Evolutionary conservation across 2,329 filamentous ascomycete genomes (phyloP).

Genomic region (Aspergillus thermomutatus): DNA sequence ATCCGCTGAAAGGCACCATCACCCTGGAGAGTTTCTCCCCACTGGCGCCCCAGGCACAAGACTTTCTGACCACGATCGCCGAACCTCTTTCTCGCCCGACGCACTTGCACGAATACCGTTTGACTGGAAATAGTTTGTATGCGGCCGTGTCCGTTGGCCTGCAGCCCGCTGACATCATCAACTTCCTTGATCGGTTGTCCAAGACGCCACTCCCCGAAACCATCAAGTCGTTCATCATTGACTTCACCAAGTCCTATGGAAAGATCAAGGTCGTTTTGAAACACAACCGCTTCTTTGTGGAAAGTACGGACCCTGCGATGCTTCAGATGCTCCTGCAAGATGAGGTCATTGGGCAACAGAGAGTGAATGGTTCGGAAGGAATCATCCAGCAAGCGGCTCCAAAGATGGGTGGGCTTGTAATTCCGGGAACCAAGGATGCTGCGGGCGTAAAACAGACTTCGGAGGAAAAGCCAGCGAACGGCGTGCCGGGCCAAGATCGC

Average conservation of each 20-base stretch:
- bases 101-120: slow-evolving; percentile 87
- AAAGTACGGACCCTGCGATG: slow-evolving; percentile 83
- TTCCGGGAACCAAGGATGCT: slow-evolving; percentile 90
- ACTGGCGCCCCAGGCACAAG: slow-evolving; percentile 79
- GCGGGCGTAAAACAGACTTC: slow-evolving; percentile 76
- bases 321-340: slow-evolving; percentile 85
- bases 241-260: slow-evolving; percentile 84
- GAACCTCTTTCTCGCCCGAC: slow-evolving; percentile 87
- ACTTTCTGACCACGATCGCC: slow-evolving; percentile 93
- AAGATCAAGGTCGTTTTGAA: slow-evolving; percentile 95
- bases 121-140: slow-evolving; percentile 91
- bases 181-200: slow-evolving; percentile 79
- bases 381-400: slow-evolving; percentile 79
- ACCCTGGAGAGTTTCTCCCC: slow-evolving; percentile 94
- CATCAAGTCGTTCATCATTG: slow-evolving; percentile 74
- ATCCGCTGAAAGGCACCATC: slow-evolving; percentile 79
- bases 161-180: slow-evolving; percentile 83
- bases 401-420: slow-evolving; percentile 82
- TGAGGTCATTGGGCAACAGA: slow-evolving; percentile 72
- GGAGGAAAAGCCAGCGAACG: slow-evolving; percentile 36
- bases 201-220: slow-evolving; percentile 83
- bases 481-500: slow-evolving; percentile 36
- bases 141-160: slow-evolving; percentile 94
- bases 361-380: slow-evolving; percentile 68
- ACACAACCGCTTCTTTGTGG: slow-evolving; percentile 90